Evolutionary conservation across 768 basidiomycete genomes (phyloP).

Genomic region (Collybia sp.): DNA sequence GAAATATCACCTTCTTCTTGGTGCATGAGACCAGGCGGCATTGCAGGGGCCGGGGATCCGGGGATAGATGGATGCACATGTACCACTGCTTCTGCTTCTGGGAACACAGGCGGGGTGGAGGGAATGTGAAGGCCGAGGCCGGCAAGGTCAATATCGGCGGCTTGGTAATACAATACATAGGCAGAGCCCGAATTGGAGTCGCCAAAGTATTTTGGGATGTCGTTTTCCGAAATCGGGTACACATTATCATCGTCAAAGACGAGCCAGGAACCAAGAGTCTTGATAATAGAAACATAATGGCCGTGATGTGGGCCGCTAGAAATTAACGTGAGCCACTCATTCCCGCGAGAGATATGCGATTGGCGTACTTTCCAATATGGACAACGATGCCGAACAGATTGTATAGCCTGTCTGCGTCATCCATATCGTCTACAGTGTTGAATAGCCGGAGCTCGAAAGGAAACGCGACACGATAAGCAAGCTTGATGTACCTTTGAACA

Average conservation of each 20-base stretch:
- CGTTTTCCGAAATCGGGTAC: conserved; percentile 79
- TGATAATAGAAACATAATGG: conserved; percentile 95
- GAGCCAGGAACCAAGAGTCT: conserved; percentile 80
- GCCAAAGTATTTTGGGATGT: conserved; percentile 93
- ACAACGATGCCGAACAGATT: conserved; percentile 95
- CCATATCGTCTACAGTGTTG: conserved; percentile 93
- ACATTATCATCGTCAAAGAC: conserved; percentile 97
- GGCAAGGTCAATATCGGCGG: conserved; percentile 76
- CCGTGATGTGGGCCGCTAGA: conserved; percentile 95
- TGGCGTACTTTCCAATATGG: conserved; percentile 94
- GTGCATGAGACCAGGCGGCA: conserved; percentile 22
- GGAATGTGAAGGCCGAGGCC: conserved; percentile 56
- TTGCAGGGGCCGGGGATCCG: conserved; percentile 11
- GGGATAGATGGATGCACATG: neutral
- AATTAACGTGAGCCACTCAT: conserved; percentile 7
- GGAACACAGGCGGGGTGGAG: neutral
- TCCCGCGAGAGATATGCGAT: conserved; percentile 9
- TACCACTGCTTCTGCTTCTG: neutral
- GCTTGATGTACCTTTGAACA: conserved; percentile 85
- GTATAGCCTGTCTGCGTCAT: conserved; percentile 89
- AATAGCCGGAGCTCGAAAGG: conserved; percentile 92
- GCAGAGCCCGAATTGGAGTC: conserved; percentile 85
- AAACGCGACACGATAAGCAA: conserved; percentile 95
- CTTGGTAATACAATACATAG: conserved; percentile 97
- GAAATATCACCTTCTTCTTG: conserved; percentile 18